Evolutionary conservation across 305 asterid species (phyloP), one percentile per base, ranked within the genome.

Genomic region (Striga hermonthica): DNA sequence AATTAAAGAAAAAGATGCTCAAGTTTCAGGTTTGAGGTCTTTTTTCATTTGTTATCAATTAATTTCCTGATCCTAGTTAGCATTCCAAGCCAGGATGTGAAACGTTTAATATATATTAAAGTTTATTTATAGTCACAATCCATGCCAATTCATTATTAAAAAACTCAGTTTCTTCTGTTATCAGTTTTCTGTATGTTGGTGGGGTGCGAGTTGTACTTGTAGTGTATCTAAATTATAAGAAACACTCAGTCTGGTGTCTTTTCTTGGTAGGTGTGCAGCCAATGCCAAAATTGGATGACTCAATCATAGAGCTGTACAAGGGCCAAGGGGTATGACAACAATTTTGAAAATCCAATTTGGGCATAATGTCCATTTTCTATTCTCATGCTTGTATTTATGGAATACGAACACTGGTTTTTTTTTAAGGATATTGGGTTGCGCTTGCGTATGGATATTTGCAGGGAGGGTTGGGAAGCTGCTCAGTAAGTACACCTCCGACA

Each of bases 391-490:
- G 3, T 55, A 39, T 16, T 39, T 7, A 6, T 40, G 66, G 11
- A 22, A 22, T 22, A 22, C 31, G 31, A 22, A 22, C 31, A 22
- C 31, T n/a, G n/a, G n/a, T n/a, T 22, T 22, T 22, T 22, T 22
- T 49, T 64, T 62, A 38, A 9, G 66, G 53, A 70, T 65, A 35
- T 45, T 64, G 52, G 9, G n/a, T 61, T 57, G 28, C 52, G 6
- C 50, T 61, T 57, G 28, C 52, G 6, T 57, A 53, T 57, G 72
- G 10, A 45, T 13, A 50, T 22, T 14, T 83, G 76, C 81, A 92
- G 96, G 48, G 97, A 92, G 96, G 48, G 97, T 93, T n/a, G 97
- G 96, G 41, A 82, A 84, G 81, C 88, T 83, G 68, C 89, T 93
- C 49, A 81, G 36, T 81, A 93, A 86, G 77, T 90, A 88, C 82